Evolutionary conservation across 108 stramenopile species (phyloP), one percentile per base, ranked within the genome.

Genomic region (Schizochytrium sp.): DNA sequence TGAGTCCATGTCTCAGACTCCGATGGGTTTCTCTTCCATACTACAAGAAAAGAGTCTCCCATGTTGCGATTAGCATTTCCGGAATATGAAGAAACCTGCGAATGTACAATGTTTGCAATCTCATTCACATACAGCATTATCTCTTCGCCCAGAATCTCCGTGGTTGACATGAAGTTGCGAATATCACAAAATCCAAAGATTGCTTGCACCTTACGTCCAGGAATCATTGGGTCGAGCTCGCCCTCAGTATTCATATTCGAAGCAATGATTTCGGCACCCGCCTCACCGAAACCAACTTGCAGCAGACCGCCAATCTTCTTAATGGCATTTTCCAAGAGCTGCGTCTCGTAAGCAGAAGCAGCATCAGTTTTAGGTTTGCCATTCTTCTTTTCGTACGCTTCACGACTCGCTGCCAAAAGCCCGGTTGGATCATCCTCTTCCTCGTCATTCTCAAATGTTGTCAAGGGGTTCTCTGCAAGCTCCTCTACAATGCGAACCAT

Each of bases 61-160:
- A 98, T 89, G 91, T 99, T 99, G 88, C 97, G 97, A 93, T 99
- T 99, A 90, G 97, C 97, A 58, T 95, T 95, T 7, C 98, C 98
- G 4, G 94, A 95, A 96, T 97, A 97, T 57, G 94, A 91, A 61
- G 92, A 93, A 4, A 96, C 96, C 89, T 97, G 96, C 53, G 91
- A 93, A 88, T 99, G 98, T 49, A 99, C 90, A 56, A 99, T 96
- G 42, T 90, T 89, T 4, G 98, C 97, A 46, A 99, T 95, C 76
- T 94, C 96, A 92, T 99, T 99, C 72, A 98, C 96, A 89, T 97
- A 94, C n/a, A 94, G 96, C 96, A 97, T 96, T 8, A 97, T 95
- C 87, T 99, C 97, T 56, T 96, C 95, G 60, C 94, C 95, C 42
- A 99, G 88, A 53, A 88, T 89, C 87, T 92, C 93, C 42, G 95